These are phyloP conservation scores for Aurifilum marmelostoma DNA, from an alignment of 2,329 filamentous ascomycete species.

Conservation along the genomic window DNA sequence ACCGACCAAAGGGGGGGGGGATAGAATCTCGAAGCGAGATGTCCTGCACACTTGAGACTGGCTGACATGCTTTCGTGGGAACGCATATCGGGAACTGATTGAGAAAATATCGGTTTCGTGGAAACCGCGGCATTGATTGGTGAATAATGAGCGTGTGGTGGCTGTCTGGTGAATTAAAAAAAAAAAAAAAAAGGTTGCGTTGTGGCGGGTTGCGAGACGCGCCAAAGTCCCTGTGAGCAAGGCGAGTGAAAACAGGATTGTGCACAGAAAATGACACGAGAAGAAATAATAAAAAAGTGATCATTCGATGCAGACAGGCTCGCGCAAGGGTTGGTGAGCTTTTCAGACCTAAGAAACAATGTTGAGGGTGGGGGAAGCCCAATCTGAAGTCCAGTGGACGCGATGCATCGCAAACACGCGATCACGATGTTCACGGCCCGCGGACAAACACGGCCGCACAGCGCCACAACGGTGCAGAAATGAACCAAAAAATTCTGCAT, in stretches of 20 bases:
- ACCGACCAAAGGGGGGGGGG: neutral
- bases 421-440: conserved; percentile 19
- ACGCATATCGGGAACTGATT: neutral
- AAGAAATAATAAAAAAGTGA: neutral
- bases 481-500: conserved; percentile 20
- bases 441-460: conserved; percentile 20
- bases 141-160: neutral
- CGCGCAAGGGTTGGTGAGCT: neutral
- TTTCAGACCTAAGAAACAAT: neutral
- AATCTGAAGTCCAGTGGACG: neutral
- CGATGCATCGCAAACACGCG: conserved; percentile 23
- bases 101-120: neutral
- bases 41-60: neutral
- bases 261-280: neutral
- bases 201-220: conserved; percentile 4
- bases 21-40: neutral
- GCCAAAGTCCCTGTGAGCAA: neutral
- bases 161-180: neutral
- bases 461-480: conserved; percentile 20
- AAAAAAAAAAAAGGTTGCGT: neutral
- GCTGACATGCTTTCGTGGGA: neutral
- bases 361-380: conserved; percentile 4
- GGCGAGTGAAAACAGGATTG: neutral
- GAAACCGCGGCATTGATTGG: neutral
- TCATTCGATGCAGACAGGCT: neutral